These are phyloP conservation scores for Chalaropsis thielavioides DNA, from an alignment of 2,329 filamentous ascomycete species.

Conservation along the genomic window DNA sequence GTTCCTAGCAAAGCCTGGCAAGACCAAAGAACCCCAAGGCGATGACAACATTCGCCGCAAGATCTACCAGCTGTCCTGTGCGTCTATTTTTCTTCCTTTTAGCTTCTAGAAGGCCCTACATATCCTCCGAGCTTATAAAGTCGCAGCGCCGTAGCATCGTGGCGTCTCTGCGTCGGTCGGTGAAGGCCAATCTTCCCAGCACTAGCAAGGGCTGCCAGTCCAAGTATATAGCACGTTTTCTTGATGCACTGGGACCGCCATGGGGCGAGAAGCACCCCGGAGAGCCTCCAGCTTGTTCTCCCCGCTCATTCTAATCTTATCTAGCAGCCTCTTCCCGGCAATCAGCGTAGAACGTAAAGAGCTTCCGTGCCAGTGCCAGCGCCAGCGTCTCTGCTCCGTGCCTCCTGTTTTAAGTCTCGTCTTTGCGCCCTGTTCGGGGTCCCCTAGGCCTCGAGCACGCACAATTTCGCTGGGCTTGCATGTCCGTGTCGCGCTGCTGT, in stretches of 20 bases:
- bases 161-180: not conserved
- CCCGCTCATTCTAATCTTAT: not conserved
- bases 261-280: not conserved
- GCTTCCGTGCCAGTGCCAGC: not conserved
- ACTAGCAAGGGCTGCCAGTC: no score
- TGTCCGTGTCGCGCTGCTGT: not conserved
- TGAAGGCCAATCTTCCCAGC: not conserved
- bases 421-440: not conserved
- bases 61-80: not conserved
- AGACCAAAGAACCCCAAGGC: not conserved
- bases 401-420: not conserved
- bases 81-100: slow-evolving; percentile 14
- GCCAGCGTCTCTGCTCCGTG: not conserved
- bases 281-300: not conserved
- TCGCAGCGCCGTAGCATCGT: not conserved
- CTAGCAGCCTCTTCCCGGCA: not conserved
- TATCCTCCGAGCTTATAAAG: not conserved
- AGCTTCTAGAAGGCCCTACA: not conserved
- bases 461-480: not conserved
- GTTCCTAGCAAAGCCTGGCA: not conserved
- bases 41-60: not conserved
- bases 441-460: not conserved
- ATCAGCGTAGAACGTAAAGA: not conserved
- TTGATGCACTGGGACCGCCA: no score
- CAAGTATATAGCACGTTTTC: no score